These are phyloP conservation scores for Claviceps digitariae DNA, from an alignment of 2,329 filamentous ascomycete species.

Conservation along the genomic window DNA sequence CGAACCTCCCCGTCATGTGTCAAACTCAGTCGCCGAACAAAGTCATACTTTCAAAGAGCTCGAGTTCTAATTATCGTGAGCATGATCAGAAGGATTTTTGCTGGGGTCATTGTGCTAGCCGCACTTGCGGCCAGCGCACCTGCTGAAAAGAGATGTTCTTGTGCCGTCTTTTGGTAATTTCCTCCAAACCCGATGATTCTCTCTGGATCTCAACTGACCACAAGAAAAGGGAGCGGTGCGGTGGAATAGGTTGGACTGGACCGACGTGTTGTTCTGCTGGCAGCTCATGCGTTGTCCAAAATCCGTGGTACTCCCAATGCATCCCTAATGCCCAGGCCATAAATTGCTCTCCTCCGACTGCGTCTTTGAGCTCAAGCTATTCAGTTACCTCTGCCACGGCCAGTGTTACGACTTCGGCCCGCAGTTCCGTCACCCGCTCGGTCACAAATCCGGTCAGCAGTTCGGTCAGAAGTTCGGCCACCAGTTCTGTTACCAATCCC, in stretches of 20 bases:
- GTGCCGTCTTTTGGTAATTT: slow-evolving; percentile 18
- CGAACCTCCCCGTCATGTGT: not conserved
- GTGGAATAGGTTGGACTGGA: slow-evolving; percentile 30
- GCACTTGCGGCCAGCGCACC: slow-evolving; percentile 25
- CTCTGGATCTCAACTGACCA: not conserved
- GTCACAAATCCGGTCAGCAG: not conserved
- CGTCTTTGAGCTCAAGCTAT: slow-evolving; percentile 30
- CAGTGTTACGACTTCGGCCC: not conserved
- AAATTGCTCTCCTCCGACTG: slow-evolving; percentile 11
- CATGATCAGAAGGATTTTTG: not conserved
- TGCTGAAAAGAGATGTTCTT: slow-evolving; percentile 24
- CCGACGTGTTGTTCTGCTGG: slow-evolving; percentile 30
- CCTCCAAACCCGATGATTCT: not conserved
- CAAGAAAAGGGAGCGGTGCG: slow-evolving; percentile 24
- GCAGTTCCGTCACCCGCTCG: not conserved
- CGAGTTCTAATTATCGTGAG: not conserved
- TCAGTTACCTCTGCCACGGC: not conserved
- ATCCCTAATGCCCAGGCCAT: slow-evolving; percentile 11
- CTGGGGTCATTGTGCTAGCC: slow-evolving; percentile 5
- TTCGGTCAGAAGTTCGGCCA: not conserved
- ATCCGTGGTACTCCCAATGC: slow-evolving; percentile 25
- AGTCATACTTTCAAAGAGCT: not conserved
- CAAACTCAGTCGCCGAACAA: not conserved
- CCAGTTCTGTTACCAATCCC: not conserved
- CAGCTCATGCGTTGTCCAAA: slow-evolving; percentile 21